Conservation (phyloP, 495 filamentous ascomycete genomes). For the Mytilinidion resinicola region DNA sequence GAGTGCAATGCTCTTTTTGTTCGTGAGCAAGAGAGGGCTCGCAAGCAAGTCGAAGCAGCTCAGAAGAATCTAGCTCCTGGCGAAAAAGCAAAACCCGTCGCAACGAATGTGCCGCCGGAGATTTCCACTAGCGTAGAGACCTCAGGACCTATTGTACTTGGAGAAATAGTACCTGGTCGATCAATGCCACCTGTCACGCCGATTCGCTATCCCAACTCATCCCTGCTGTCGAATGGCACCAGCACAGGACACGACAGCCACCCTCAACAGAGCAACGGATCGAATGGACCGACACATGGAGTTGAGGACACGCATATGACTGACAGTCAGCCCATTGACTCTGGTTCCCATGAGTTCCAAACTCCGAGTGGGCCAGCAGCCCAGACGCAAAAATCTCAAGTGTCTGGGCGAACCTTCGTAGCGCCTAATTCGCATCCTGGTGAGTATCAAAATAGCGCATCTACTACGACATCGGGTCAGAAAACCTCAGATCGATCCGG, state of each 20-base stretch:
- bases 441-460: constrained; percentile 77
- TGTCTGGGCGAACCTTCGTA: constrained; percentile 66
- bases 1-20: constrained; percentile 68
- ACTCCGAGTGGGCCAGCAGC: constrained; percentile 28
- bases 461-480: constrained; percentile 57
- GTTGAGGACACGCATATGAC: constrained; percentile 53
- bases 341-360: constrained; percentile 39
- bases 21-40: constrained; percentile 52
- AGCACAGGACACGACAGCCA: constrained; percentile 46
- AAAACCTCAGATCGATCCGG: constrained; percentile 48
- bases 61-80: constrained; percentile 45
- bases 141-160: constrained; percentile 55
- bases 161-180: constrained; percentile 45
- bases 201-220: constrained; percentile 40
- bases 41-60: constrained; percentile 47
- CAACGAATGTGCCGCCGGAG: constrained; percentile 43
- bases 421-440: constrained; percentile 67
- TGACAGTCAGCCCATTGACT: constrained; percentile 49
- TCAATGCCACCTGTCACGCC: constrained; percentile 49
- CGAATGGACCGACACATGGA: constrained; percentile 50
- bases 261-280: constrained; percentile 59
- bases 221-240: constrained; percentile 47
- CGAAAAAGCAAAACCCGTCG: constrained; percentile 23
- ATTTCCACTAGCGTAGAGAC: constrained; percentile 42
- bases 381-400: constrained; percentile 53